Evolutionary conservation across 148 eudicot species (phyloP).

Genomic region (Chenopodium album): DNA sequence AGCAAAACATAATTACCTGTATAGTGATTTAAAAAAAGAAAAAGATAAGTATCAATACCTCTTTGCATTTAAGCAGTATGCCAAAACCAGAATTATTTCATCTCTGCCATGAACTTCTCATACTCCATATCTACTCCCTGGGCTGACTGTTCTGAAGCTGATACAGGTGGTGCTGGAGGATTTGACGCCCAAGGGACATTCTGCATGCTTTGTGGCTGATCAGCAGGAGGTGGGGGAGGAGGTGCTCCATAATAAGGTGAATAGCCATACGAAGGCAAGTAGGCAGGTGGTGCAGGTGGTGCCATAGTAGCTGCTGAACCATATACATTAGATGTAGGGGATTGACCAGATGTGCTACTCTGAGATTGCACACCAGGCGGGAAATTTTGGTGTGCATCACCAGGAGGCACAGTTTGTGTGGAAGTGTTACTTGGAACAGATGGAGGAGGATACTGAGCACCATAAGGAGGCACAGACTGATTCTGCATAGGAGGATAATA

Average conservation of each 20-base stretch:
- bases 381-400: conserved; percentile 47
- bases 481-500: conserved; percentile 52
- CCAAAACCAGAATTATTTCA: conserved; percentile 42
- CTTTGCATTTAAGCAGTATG: background rate
- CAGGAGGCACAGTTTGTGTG: conserved; percentile 46
- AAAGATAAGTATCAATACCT: conserved; percentile 28
- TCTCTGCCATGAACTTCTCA: conserved; percentile 90
- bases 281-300: conserved; percentile 47
- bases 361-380: conserved; percentile 72
- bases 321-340: conserved; percentile 45
- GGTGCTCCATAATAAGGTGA: conserved; percentile 60
- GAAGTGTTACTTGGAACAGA: conserved; percentile 40
- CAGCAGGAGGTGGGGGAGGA: conserved; percentile 63
- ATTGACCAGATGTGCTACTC: conserved; percentile 37
- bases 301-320: conserved; percentile 39
- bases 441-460: conserved; percentile 63
- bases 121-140: conserved; percentile 63
- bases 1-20: background rate
- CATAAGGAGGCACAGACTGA: conserved; percentile 56
- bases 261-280: conserved; percentile 55
- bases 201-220: conserved; percentile 47
- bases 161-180: conserved; percentile 49
- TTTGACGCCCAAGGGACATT: conserved; percentile 82
- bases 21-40: background rate
- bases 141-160: conserved; percentile 47